Conservation (phyloP, 192 early-diverging fungal genomes). For the Chytriomyces hyalinus region DNA sequence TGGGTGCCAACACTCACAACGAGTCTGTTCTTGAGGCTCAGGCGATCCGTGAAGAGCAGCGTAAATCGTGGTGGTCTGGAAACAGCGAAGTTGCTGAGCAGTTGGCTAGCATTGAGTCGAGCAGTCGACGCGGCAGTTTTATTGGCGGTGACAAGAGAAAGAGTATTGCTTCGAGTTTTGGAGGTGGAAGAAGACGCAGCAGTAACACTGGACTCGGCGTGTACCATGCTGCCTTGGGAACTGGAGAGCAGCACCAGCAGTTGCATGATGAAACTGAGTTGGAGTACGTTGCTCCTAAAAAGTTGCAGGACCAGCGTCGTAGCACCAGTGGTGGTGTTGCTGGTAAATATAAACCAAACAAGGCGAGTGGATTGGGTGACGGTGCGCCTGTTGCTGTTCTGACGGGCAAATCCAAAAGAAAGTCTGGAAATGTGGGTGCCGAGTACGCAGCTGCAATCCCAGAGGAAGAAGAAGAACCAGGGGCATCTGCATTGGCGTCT, state of each 20-base stretch:
- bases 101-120: not conserved
- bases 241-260: not conserved
- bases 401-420: slow-evolving; percentile 9
- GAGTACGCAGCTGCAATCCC: not conserved
- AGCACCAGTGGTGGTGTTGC: not conserved
- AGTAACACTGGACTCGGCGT: slow-evolving; percentile 2
- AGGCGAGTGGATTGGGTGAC: slow-evolving; percentile 22
- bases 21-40: slow-evolving; percentile 15
- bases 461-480: not conserved
- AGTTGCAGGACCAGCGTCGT: not conserved
- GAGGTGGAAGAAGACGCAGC: slow-evolving; percentile 1
- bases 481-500: slow-evolving; percentile 27
- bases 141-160: slow-evolving; percentile 16
- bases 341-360: slow-evolving; percentile 3
- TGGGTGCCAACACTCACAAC: not conserved
- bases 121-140: slow-evolving; percentile 16
- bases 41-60: slow-evolving; percentile 1
- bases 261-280: not conserved
- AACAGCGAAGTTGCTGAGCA: not conserved
- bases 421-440: not conserved
- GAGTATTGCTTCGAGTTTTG: slow-evolving; percentile 15
- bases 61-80: slow-evolving; percentile 4
- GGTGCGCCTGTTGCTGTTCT: not conserved
- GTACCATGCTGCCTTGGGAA: not conserved
- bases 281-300: slow-evolving; percentile 24